Percentiles rank a stretch among this genome's conserved stretches.
These are phyloP conservation scores for Suillus cothurnatus DNA, from an alignment of 768 basidiomycete species.

Conservation along the genomic window DNA sequence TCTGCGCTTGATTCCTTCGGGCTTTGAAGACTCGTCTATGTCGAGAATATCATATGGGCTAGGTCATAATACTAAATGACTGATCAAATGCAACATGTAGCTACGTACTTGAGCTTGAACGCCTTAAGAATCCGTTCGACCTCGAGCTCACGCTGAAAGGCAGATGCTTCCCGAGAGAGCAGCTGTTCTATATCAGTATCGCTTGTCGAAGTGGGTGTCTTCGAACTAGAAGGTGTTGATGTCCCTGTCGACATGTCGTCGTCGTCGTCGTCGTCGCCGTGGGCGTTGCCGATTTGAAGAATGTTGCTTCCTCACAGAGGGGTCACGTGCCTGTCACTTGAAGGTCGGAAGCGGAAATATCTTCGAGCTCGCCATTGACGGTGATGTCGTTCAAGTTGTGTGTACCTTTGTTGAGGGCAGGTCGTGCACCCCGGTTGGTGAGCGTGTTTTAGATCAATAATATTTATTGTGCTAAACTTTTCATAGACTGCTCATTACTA, in stretches of 20 bases:
- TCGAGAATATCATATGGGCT: conserved; percentile 96
- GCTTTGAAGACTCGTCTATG: conserved; percentile 67
- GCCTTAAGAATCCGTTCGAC: conserved; percentile 91
- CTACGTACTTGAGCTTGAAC: conserved; percentile 91
- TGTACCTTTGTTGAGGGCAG: not conserved
- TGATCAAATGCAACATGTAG: not conserved
- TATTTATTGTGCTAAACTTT: not conserved
- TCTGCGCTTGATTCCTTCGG: conserved; percentile 87
- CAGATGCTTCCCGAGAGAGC: conserved; percentile 77
- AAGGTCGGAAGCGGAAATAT: not conserved
- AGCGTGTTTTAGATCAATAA: not conserved
- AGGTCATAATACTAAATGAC: conserved; percentile 3
- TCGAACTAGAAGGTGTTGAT: conserved; percentile 20
- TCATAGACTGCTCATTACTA: conserved; percentile 2
- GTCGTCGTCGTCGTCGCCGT: not conserved
- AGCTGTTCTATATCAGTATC: conserved; percentile 78
- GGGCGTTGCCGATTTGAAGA: not conserved
- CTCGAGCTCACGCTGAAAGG: conserved; percentile 85
- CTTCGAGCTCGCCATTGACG: not conserved
- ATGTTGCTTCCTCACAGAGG: not conserved
- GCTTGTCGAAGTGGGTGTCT: conserved; percentile 21
- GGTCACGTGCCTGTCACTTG: conserved; percentile 20
- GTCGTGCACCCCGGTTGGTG: not conserved
- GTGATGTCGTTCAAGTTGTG: conserved; percentile 14
- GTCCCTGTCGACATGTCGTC: conserved; percentile 24